These are phyloP conservation scores for Arthrobotrys musiformis DNA, from an alignment of 2,329 filamentous ascomycete species.

Conservation along the genomic window DNA sequence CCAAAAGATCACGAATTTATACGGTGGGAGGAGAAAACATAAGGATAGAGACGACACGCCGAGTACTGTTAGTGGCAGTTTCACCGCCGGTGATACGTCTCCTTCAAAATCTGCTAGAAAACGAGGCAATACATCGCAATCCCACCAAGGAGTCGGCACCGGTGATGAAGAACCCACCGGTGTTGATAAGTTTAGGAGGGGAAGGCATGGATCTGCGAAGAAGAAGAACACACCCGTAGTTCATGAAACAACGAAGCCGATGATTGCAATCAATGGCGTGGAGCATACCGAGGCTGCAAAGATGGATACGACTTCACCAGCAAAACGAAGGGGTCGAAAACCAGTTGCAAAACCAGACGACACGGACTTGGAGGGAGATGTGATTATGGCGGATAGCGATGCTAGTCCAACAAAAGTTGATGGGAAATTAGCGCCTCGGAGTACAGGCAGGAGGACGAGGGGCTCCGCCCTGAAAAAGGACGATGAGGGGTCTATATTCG, in stretches of 20 bases:
- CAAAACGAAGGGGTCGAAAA: slow-evolving; percentile 30
- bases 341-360: slow-evolving; percentile 27
- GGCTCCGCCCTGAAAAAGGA: slow-evolving; percentile 52
- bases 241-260: slow-evolving; percentile 5
- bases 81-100: slow-evolving; percentile 2
- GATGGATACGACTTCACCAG: not conserved
- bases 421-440: slow-evolving; percentile 25
- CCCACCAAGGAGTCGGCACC: not conserved
- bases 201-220: slow-evolving; percentile 41
- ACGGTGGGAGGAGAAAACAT: slow-evolving; percentile 44
- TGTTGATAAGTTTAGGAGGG: slow-evolving; percentile 50
- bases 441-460: slow-evolving; percentile 39
- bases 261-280: slow-evolving; percentile 23
- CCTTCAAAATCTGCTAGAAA: slow-evolving; percentile 29
- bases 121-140: slow-evolving; percentile 1
- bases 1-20: slow-evolving; percentile 46
- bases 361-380: slow-evolving; percentile 55
- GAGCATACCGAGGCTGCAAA: slow-evolving; percentile 15
- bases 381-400: slow-evolving; percentile 55
- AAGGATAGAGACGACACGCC: slow-evolving; percentile 49
- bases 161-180: slow-evolving; percentile 11
- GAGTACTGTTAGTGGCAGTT: slow-evolving; percentile 20
- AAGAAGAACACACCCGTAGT: slow-evolving; percentile 19
- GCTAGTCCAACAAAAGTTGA: slow-evolving; percentile 15
- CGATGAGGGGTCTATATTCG: slow-evolving; percentile 43